Base-by-base conservation (phyloP, 169 alveolate genomes). In the Eimeria zaria region DNA sequence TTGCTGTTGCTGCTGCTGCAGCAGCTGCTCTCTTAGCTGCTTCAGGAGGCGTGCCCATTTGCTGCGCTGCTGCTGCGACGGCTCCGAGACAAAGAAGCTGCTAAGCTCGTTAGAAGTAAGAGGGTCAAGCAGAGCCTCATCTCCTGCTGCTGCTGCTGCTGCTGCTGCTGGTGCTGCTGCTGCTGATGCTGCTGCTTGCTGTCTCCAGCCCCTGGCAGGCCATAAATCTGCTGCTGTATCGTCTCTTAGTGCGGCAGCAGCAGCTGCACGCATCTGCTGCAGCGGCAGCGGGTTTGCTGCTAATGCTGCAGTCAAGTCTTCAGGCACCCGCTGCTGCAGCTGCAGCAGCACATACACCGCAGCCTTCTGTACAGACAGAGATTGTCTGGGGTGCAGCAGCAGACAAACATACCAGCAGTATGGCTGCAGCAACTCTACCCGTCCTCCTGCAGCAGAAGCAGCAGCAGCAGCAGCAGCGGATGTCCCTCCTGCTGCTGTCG, bases 291-390 rank as follows among this genome's bases (percentile, higher is more conserved):
- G 96, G 48, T 62, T 78, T 18, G 91, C 87, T 48, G 92, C 91
- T 46, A 93, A 41, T 46, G 90, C 88, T 44, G 96, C 67, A 27
- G 94, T 39, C 8, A 93, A 81, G 12, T 89, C 88, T 9, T 71
- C 89, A 4, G 87, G 67, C 24, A 44, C 94, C 27, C 96, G 96
- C 89, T 81, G 93, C 78, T 62, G 80, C 96, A 93, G 88, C 96
- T 93, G 96, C 89, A 81, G 96, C 89, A 93, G 94, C 88, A 83
- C 80, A 76, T 73, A 93, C 71, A 83, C 74, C 78, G 44, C 87
- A n/a, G 88, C 89, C 80, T 93, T 93, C 95, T 78, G 67, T 44
- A 80, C 87, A 16, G 64, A 27, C 48, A 74, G 81, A 1, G 51
- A 30, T 46, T 62, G 85, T 48, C 20, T 18, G 5, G 90, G 90